These are phyloP conservation scores for Fusarium verrucosum DNA, from an alignment of 2,329 filamentous ascomycete species.

Conservation along the genomic window DNA sequence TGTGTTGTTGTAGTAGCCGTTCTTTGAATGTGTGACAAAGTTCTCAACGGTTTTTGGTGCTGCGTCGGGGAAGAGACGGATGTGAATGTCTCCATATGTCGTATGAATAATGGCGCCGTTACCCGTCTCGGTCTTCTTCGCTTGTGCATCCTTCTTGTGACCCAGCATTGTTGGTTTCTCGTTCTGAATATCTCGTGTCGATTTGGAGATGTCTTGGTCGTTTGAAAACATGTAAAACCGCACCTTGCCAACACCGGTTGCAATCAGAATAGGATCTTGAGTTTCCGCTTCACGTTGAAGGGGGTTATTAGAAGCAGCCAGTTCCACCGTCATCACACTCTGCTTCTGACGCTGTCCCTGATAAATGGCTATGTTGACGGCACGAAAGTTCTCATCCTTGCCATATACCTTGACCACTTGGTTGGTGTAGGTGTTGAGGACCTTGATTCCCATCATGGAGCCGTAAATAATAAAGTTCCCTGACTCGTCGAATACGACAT, in stretches of 20 bases:
- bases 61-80: slow-evolving; percentile 90
- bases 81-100: slow-evolving; percentile 90
- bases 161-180: slow-evolving; percentile 81
- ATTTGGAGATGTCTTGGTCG: slow-evolving; percentile 82
- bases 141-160: slow-evolving; percentile 61
- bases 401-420: slow-evolving; percentile 90
- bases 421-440: slow-evolving; percentile 95
- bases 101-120: slow-evolving; percentile 89
- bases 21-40: slow-evolving; percentile 89
- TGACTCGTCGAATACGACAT: slow-evolving; percentile 95
- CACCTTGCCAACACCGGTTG: slow-evolving; percentile 84
- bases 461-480: slow-evolving; percentile 95
- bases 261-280: slow-evolving; percentile 87
- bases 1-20: slow-evolving; percentile 95
- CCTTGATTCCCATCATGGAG: slow-evolving; percentile 90
- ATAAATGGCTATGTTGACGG: slow-evolving; percentile 85
- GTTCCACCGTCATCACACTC: slow-evolving; percentile 89
- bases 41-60: slow-evolving; percentile 97
- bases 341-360: slow-evolving; percentile 97
- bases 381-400: slow-evolving; percentile 86
- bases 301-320: slow-evolving; percentile 95
- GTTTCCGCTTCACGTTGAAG: slow-evolving; percentile 91
- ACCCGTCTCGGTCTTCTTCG: slow-evolving; percentile 75
- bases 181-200: slow-evolving; percentile 90
- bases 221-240: slow-evolving; percentile 99